Base-by-base conservation (phyloP, 345 rosid species). In the Bretschneidera sinensis region DNA sequence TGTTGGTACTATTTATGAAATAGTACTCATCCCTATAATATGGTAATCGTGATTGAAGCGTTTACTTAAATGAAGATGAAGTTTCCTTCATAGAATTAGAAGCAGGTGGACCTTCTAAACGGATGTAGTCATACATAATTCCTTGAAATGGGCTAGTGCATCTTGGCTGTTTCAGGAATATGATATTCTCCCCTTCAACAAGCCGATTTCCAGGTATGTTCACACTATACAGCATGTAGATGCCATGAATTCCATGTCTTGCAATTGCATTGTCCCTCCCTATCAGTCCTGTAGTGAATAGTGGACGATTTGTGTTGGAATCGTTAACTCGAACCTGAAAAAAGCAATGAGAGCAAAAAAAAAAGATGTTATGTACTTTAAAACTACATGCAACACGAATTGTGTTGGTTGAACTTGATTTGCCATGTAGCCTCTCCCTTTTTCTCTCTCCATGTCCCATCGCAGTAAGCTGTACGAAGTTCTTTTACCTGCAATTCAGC, bases 211-310 rank as follows among this genome's bases (percentile, higher is more conserved):
- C 87, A 0, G 81, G 84, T 21, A 92, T 76, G 55, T 81, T 83
- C 63, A 84, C 82, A 1, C 53, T 48, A 66, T 74, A 89, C 45
- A 87, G 83, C 78, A 77, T 62, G 75, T 92, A 85, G 51, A 87
- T 74, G 35, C 98, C 97, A 24, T 85, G 98, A 73, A 81, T 72
- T 56, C 98, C 98, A 0, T 82, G 98, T 56, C 98, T 89, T 2
- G 89, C 91, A n/a, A 92, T 80, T 0, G 98, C 74, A 64, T 92
- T 92, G 83, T 92, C 97, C 74, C 88, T 85, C 55, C 96, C 98
- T 7, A 89, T 81, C 34, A 84, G 79, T 43, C 97, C 96, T 0
- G 86, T 92, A 0, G 98, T 74, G 71, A 92, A 92, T 7, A 85
- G 57, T 21, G 98, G 92, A 14, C 81, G 85, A 35, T 48, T 62